These are phyloP conservation scores for Trametes gibbosa DNA, from an alignment of 768 basidiomycete species.

Conservation along the genomic window DNA sequence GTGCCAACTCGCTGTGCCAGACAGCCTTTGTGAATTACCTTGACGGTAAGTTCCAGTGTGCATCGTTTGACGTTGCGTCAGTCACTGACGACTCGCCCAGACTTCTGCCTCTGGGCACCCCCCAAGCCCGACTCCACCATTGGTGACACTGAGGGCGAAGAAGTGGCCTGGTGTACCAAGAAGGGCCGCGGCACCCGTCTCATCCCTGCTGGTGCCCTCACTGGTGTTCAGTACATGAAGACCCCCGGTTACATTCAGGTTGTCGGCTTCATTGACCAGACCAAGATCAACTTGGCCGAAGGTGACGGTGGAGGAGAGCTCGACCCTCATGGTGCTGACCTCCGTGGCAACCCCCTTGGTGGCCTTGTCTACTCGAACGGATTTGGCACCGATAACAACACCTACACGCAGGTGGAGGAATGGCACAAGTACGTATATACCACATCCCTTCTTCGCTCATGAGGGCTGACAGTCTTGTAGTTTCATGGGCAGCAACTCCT, in stretches of 20 bases:
- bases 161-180: constrained; percentile 79
- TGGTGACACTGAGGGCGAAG: constrained; percentile 64
- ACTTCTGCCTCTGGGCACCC: constrained; percentile 71
- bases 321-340: constrained; percentile 73
- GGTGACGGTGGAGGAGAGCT: constrained; percentile 74
- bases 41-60: constrained; percentile 32
- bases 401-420: constrained; percentile 54
- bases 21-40: constrained; percentile 64
- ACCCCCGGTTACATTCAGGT: constrained; percentile 61
- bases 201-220: constrained; percentile 64
- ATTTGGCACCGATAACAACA: constrained; percentile 43
- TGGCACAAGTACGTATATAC: constrained; percentile 67
- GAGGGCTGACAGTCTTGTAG: constrained; percentile 32
- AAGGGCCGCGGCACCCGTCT: constrained; percentile 67
- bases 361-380: constrained; percentile 64
- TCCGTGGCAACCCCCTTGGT: constrained; percentile 79
- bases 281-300: constrained; percentile 45
- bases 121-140: constrained; percentile 50
- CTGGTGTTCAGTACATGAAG: constrained; percentile 61
- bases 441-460: neutral
- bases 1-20: constrained; percentile 67
- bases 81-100: constrained; percentile 35
- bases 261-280: constrained; percentile 65
- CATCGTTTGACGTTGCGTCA: neutral
- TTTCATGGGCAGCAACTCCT: constrained; percentile 64